These are phyloP conservation scores for Trichoderma koningiopsis DNA, from an alignment of 2,329 filamentous ascomycete genomes.

Conservation along the genomic window DNA sequence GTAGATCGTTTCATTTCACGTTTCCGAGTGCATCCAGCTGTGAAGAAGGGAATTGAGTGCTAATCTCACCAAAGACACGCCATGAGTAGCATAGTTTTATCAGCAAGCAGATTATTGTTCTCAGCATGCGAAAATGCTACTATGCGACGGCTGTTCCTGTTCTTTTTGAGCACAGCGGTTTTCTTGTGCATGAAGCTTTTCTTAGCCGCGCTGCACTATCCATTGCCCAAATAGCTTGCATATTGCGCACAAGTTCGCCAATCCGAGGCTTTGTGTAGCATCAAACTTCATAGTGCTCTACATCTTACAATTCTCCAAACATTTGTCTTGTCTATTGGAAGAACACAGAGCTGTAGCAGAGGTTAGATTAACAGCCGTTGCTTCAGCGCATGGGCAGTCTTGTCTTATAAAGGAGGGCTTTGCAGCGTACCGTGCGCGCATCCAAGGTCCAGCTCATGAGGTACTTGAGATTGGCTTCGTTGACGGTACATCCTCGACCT, in stretches of 20 bases:
- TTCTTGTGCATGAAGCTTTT: background rate
- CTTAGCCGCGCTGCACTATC: background rate
- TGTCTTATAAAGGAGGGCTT: background rate
- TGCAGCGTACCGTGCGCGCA: background rate
- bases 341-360: background rate
- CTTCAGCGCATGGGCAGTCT: background rate
- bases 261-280: background rate
- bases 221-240: background rate
- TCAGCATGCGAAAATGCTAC: background rate
- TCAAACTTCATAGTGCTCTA: background rate
- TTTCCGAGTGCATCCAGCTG: background rate
- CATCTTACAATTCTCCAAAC: background rate
- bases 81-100: background rate
- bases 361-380: background rate
- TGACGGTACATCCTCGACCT: background rate
- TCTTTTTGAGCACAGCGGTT: no score
- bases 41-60: background rate
- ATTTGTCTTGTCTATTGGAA: background rate
- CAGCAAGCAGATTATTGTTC: background rate
- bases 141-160: background rate
- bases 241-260: background rate
- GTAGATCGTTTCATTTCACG: background rate
- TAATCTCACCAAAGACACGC: background rate
- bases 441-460: background rate
- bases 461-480: background rate